These are phyloP conservation scores for Metarhizium album DNA, from an alignment of 2,329 filamentous ascomycete species.

Conservation along the genomic window DNA sequence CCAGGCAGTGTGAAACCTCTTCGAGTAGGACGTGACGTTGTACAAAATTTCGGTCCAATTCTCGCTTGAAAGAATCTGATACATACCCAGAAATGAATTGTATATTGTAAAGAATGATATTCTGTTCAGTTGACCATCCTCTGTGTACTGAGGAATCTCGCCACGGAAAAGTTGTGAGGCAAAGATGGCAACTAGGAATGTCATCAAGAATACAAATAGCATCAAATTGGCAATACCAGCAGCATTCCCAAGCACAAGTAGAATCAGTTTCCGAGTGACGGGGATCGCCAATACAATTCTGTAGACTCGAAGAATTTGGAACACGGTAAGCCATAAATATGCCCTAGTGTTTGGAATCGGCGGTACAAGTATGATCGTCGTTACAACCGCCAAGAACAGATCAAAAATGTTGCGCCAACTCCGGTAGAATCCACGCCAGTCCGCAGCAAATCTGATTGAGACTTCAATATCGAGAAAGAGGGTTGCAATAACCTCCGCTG, in stretches of 20 bases:
- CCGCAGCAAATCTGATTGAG: slow-evolving; percentile 60
- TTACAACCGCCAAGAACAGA: slow-evolving; percentile 67
- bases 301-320: slow-evolving; percentile 88
- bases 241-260: slow-evolving; percentile 81
- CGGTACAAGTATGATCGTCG: slow-evolving; percentile 76
- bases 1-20: slow-evolving; percentile 65
- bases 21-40: slow-evolving; percentile 61
- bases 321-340: slow-evolving; percentile 84
- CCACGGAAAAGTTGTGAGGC: slow-evolving; percentile 88
- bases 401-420: slow-evolving; percentile 71
- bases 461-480: slow-evolving; percentile 75
- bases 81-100: slow-evolving; percentile 96
- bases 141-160: slow-evolving; percentile 55
- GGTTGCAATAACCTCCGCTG: slow-evolving; percentile 66
- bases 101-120: slow-evolving; percentile 85
- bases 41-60: slow-evolving; percentile 91
- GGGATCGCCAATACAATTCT: slow-evolving; percentile 83
- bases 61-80: slow-evolving; percentile 90
- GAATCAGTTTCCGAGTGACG: slow-evolving; percentile 76
- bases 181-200: slow-evolving; percentile 87
- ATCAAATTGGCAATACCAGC: slow-evolving; percentile 90
- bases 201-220: slow-evolving; percentile 91
- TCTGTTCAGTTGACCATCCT: slow-evolving; percentile 49
- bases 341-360: slow-evolving; percentile 61
- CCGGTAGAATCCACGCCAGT: slow-evolving; percentile 73